Evolutionary conservation across 345 rosid genomes (phyloP).

Genomic region (Salix exigua): DNA sequence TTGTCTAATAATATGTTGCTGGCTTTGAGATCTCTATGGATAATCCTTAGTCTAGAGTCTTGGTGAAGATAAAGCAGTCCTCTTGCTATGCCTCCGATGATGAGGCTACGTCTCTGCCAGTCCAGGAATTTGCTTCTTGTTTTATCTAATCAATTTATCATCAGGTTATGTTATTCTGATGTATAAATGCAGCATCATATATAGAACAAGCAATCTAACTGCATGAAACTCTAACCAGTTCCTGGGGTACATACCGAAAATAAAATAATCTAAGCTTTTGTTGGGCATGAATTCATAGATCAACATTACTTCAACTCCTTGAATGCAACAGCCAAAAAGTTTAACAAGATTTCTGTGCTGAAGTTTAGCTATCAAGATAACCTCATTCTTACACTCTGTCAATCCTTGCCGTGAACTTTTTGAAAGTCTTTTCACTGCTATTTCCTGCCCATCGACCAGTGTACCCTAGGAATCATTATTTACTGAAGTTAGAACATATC

Average conservation of each 20-base stretch:
- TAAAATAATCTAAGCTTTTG: conserved; percentile 32
- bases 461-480: conserved; percentile 27
- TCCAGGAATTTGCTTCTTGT: conserved; percentile 17
- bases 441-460: conserved; percentile 36
- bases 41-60: conserved; percentile 18
- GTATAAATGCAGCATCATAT: neutral
- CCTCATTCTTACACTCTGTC: conserved; percentile 45
- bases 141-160: conserved; percentile 20
- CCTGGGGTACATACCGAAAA: conserved; percentile 23
- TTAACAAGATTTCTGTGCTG: conserved; percentile 50
- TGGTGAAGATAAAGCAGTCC: conserved; percentile 46
- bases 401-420: conserved; percentile 40
- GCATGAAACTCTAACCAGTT: neutral
- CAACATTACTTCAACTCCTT: conserved; percentile 25
- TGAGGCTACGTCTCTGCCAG: conserved; percentile 34
- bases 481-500: neutral
- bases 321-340: conserved; percentile 32
- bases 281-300: conserved; percentile 34
- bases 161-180: neutral
- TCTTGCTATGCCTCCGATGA: conserved; percentile 36
- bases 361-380: conserved; percentile 38
- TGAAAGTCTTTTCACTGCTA: conserved; percentile 50
- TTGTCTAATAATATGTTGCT: conserved; percentile 11
- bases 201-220: neutral
- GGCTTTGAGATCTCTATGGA: conserved; percentile 24